Evolutionary conservation across 495 filamentous ascomycete genomes (phyloP), one percentile per base, ranked within the genome.

Genomic region (Aspergillus asperescens): DNA sequence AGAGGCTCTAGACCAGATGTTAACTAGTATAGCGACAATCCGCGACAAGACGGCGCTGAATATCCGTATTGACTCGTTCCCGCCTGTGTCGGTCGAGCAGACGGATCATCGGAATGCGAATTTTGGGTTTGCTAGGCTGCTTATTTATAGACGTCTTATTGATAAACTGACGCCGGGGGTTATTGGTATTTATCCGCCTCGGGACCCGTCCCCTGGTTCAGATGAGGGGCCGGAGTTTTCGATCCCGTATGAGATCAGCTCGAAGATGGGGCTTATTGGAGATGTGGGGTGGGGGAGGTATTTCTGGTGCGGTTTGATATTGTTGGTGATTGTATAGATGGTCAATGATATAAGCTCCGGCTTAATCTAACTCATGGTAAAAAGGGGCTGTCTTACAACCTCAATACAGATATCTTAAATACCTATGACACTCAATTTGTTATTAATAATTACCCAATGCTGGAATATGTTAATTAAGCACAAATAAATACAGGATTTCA

Each of bases 201-300:
- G 48, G 4, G 41, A 20, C 0, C 46, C 23, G 12, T 23, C 50
- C 4, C n/a, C n/a, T n/a, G 61, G 56, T 7, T 57, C 66, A 7
- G 67, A 76, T 45, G 70, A 78, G 42, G 75, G 75, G 1, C 63
- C 55, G 15, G 74, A 75, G 58, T 66, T 78, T 52, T 57, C 65
- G 23, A 63, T 78, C 35, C 41, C 63, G 0, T 68, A 70, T 39
- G 75, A 77, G 58, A 59, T 46, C 51, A 62, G 10, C 43, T 70
- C 23, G 61, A 60, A 15, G 46, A 67, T n/a, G 18, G 44, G 23
- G 7, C 50, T 78, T 10, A 54, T 72, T 13, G 58, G 63, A 7
- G 74, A 78, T 58, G 50, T 59, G 4, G 71, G 73, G 37, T 68
- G 64, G 62, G 60, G 38, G 1, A 41, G 55, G 44, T 77, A 61